Evolutionary conservation across 2,329 filamentous ascomycete genomes (phyloP), one percentile per base, ranked within the genome.

Genomic region (Fusarium equiseti): DNA sequence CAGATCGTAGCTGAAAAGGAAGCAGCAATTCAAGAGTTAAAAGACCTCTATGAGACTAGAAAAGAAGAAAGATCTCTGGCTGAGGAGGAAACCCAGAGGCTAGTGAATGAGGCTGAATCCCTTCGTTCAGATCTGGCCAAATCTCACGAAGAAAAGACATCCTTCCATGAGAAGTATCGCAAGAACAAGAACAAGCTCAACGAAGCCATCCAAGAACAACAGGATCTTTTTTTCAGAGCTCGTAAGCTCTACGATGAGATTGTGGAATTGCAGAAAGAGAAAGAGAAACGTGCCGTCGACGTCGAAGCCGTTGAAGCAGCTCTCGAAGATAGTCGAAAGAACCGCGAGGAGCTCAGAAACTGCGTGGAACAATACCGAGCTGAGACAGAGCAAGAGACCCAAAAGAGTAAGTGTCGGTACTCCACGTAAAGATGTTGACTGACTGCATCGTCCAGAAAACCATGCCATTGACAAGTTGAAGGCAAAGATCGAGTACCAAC

Each of bases 141-240:
- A 8, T 74, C 76, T 13, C 72, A 75, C n/a, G 53, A 73, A 20
- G 66, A 68, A 49, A 61, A 57, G 2, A 52, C 53, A 16, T 51
- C 48, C 8, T 42, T 78, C 12, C 63, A 81, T 50, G 79, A 80
- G 12, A 85, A 79, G 59, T 73, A 79, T 45, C 75, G 74, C 8
- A 70, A 70, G 2, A 82, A 79, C 62, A 81, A 76, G 56, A 68
- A 73, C 5, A 81, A 81, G 18, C 72, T 88, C n/a, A 85, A 86
- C 58, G 77, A 82, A 50, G 82, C 83, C 3, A 82, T 83, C 11
- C 64, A 71, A 3, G 85, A 87, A 61, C 85, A 87, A 29, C 83
- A 86, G 59, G 72, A 73, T 8, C 76, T 87, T 2, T 85, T 79
- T 67, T 72, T 64, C 6, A 75, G 77, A 42, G 77, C 79, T 11